These are phyloP conservation scores for Byssothecium circinans DNA, from an alignment of 2,329 filamentous ascomycete genomes.

Conservation along the genomic window DNA sequence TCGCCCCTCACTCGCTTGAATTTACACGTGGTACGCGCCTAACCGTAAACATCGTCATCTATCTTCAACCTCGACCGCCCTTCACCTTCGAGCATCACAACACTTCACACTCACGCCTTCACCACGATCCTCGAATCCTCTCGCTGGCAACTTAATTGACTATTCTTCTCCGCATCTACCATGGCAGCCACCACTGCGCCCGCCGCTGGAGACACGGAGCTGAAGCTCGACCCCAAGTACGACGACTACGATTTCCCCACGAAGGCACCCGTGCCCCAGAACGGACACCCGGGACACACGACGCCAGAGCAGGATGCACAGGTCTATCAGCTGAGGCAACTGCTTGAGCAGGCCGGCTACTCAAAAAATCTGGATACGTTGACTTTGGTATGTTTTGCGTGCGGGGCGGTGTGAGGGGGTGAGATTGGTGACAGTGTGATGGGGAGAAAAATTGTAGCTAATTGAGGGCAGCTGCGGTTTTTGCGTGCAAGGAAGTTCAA, in stretches of 20 bases:
- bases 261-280: slow-evolving; percentile 67
- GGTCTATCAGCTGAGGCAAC: slow-evolving; percentile 78
- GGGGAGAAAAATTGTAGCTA: slow-evolving; percentile 12
- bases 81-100: not conserved
- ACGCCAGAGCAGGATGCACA: slow-evolving; percentile 85
- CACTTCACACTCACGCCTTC: slow-evolving; percentile 17
- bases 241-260: slow-evolving; percentile 94
- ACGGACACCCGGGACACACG: slow-evolving; percentile 86
- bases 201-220: slow-evolving; percentile 21
- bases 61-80: slow-evolving; percentile 22
- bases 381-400: slow-evolving; percentile 67
- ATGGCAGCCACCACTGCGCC: slow-evolving; percentile 31
- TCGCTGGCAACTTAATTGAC: not conserved
- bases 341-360: slow-evolving; percentile 82
- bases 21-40: slow-evolving; percentile 21
- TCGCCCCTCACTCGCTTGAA: not conserved
- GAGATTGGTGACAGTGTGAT: not conserved
- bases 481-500: slow-evolving; percentile 95
- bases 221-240: slow-evolving; percentile 80
- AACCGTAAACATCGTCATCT: slow-evolving; percentile 29
- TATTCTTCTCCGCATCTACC: slow-evolving; percentile 7
- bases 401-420: not conserved
- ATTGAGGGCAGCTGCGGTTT: slow-evolving; percentile 70
- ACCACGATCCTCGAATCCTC: slow-evolving; percentile 3
- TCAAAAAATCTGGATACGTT: slow-evolving; percentile 87